Percentiles rank a stretch among this genome's conserved stretches.
Evolutionary conservation across 2,329 filamentous ascomycete genomes (phyloP).

Genomic region (Ophiobolus disseminans): DNA sequence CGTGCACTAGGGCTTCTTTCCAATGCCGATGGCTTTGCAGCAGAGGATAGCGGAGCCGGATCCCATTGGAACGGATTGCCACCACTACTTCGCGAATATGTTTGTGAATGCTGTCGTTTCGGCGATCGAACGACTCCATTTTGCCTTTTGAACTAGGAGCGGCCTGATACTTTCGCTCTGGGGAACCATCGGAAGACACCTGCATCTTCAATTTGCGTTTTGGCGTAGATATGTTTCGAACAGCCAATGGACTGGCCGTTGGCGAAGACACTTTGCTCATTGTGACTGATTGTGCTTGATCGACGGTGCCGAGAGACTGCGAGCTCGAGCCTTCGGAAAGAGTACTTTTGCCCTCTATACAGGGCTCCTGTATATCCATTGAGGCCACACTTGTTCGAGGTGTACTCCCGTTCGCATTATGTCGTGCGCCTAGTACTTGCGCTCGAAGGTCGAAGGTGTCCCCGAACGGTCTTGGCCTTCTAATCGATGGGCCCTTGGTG

Average conservation of each 20-base stretch:
- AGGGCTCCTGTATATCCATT: neutral
- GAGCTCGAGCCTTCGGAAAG: slow-evolving; percentile 20
- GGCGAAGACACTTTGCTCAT: slow-evolving; percentile 46
- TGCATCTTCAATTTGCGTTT: slow-evolving; percentile 40
- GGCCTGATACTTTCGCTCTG: slow-evolving; percentile 39
- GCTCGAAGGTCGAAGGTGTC: slow-evolving; percentile 31
- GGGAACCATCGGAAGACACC: slow-evolving; percentile 52
- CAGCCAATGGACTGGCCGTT: slow-evolving; percentile 26
- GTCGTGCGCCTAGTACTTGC: slow-evolving; percentile 18
- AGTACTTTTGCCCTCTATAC: neutral
- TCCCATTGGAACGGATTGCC: slow-evolving; percentile 58
- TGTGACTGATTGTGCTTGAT: slow-evolving; percentile 44
- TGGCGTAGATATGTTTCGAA: slow-evolving; percentile 46
- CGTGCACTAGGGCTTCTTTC: slow-evolving; percentile 55
- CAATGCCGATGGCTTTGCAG: slow-evolving; percentile 51
- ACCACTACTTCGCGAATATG: slow-evolving; percentile 53
- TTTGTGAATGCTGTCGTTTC: slow-evolving; percentile 49
- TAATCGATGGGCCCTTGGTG: slow-evolving; percentile 42
- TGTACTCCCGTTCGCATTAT: slow-evolving; percentile 16
- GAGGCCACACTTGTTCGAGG: neutral
- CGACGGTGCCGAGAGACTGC: slow-evolving; percentile 34
- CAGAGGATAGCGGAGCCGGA: slow-evolving; percentile 38
- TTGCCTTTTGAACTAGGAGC: slow-evolving; percentile 38
- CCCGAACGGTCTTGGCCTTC: slow-evolving; percentile 39
- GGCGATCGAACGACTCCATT: slow-evolving; percentile 42